These are phyloP conservation scores for Diaporthe citrichinensis DNA, from an alignment of 2,329 filamentous ascomycete species.

Conservation along the genomic window DNA sequence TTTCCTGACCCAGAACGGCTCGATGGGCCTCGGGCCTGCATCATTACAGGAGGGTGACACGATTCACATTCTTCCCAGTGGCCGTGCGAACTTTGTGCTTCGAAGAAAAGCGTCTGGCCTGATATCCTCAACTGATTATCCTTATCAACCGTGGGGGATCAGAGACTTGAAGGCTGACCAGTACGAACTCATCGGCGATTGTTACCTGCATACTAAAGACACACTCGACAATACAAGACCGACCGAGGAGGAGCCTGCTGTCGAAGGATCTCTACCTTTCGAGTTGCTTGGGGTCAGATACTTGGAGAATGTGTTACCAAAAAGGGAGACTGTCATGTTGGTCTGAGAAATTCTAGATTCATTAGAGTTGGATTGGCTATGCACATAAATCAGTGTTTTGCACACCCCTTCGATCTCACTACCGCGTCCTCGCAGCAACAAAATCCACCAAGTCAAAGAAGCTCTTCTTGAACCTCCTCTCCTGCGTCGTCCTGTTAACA, in stretches of 20 bases:
- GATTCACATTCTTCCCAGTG: conserved; percentile 6
- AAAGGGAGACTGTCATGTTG: rapidly evolving
- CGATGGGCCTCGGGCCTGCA: conserved; percentile 27
- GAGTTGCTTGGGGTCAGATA: neutral
- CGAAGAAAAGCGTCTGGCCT: neutral
- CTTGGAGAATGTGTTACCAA: rapidly evolving
- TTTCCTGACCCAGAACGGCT: neutral
- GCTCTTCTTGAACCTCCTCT: conserved; percentile 68
- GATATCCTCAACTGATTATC: too few species aligned
- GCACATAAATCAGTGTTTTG: too few species aligned
- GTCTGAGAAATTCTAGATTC: neutral
- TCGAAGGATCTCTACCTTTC: conserved; percentile 32
- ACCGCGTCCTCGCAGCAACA: conserved; percentile 45
- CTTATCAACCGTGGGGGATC: too few species aligned
- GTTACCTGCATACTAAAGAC: neutral
- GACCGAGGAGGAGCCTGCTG: neutral
- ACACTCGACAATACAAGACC: neutral
- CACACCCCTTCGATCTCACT: neutral
- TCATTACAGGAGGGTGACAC: conserved; percentile 1
- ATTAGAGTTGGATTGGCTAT: too few species aligned
- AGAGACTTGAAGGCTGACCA: neutral
- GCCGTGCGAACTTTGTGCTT: conserved; percentile 20
- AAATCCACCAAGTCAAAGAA: conserved; percentile 72
- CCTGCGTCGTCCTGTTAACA: conserved; percentile 66
- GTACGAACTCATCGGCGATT: conserved; percentile 30